phyloP scores from a whole-genome alignment of 2,329 filamentous ascomycete species.

The Moelleriella libera region DNA sequence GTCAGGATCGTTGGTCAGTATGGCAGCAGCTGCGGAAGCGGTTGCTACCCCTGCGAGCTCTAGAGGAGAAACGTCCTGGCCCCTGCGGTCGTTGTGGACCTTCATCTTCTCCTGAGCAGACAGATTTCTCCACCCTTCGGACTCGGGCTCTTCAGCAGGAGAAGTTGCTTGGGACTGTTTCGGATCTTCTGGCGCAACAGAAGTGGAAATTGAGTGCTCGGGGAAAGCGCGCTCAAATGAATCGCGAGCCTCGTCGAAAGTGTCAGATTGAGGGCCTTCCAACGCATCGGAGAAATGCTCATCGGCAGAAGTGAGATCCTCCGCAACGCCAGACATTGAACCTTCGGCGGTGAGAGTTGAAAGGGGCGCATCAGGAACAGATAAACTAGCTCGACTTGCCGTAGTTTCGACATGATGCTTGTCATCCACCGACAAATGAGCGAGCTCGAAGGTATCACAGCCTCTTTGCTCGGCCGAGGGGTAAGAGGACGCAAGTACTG shows the following conservation, averaged over 20 bases:
- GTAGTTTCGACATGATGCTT: no score
- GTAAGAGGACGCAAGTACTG: no score
- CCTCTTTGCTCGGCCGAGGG: no score
- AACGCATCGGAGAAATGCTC: conserved; percentile 21
- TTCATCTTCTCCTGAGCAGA: conserved; percentile 9
- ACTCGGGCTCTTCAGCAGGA: conserved; percentile 5
- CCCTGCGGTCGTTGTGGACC: conserved; percentile 9
- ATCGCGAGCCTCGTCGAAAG: conserved; percentile 8
- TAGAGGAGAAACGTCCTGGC: conserved; percentile 2
- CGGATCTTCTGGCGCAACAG: no score
- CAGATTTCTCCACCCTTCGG: conserved; percentile 5
- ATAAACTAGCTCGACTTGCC: no score
- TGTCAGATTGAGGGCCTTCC: conserved; percentile 11
- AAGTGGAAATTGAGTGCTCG: no score
- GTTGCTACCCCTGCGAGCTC: conserved; percentile 2
- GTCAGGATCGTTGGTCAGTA: no score
- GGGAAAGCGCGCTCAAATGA: conserved; percentile 1
- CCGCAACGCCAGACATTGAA: conserved; percentile 9
- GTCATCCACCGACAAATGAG: no score
- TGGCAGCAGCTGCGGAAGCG: neutral
- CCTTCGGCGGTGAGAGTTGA: conserved; percentile 2
- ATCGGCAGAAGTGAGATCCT: conserved; percentile 19
- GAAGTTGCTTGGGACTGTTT: neutral
- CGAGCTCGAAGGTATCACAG: no score
- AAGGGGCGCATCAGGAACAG: neutral